phyloP scores from a whole-genome alignment of 2,329 filamentous ascomycete species.

The Trichothecium sympodiale region DNA sequence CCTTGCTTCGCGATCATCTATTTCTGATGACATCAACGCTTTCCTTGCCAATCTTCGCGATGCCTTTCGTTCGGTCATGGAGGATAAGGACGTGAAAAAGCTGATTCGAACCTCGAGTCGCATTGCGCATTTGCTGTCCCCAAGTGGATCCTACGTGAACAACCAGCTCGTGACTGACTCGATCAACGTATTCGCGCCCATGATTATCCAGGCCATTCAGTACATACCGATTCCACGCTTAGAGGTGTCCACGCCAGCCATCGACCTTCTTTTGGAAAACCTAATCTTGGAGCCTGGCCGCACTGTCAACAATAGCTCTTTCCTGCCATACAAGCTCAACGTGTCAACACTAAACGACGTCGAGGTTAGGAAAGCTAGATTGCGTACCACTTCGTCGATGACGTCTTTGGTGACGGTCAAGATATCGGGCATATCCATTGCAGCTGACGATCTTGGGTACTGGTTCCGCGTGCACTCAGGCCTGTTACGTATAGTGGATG shows the following conservation, averaged over 20 bases:
- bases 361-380: constrained; percentile 66
- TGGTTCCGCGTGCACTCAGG: constrained; percentile 74
- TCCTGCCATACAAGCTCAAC: constrained; percentile 74
- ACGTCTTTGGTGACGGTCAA: constrained; percentile 68
- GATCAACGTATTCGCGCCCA: constrained; percentile 70
- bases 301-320: constrained; percentile 77
- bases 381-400: constrained; percentile 48
- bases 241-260: constrained; percentile 72
- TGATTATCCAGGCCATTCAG: constrained; percentile 67
- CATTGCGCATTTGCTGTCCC: constrained; percentile 60
- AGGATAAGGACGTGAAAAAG: constrained; percentile 62
- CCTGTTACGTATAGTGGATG: constrained; percentile 63
- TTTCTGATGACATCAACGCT: constrained; percentile 62
- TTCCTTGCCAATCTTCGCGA: constrained; percentile 58
- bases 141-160: constrained; percentile 52
- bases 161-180: constrained; percentile 63
- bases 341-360: constrained; percentile 79
- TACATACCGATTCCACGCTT: constrained; percentile 82
- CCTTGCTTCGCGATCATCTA: constrained; percentile 53
- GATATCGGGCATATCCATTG: constrained; percentile 70
- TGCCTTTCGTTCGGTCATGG: constrained; percentile 56
- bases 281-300: constrained; percentile 79
- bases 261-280: constrained; percentile 83
- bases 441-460: constrained; percentile 81
- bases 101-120: constrained; percentile 56